A percentile compares a stretch with the other conserved stretches of the same genome.
These are phyloP conservation scores for Trichoderma sp. DNA, from an alignment of 2,329 filamentous ascomycete genomes.

Conservation along the genomic window DNA sequence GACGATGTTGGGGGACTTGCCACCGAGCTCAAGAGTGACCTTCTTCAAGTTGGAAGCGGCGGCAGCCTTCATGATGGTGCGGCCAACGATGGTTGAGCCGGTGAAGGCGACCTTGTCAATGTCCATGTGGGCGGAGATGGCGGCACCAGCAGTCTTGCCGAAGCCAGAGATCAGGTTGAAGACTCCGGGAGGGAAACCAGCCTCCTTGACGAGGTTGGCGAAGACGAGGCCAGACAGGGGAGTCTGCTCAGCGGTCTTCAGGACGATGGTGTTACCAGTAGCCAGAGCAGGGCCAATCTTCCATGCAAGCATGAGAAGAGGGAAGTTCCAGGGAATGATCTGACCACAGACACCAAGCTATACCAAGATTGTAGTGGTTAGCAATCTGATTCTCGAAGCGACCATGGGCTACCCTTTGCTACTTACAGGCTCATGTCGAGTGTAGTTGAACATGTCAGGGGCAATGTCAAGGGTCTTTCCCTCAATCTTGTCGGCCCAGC, in stretches of 20 bases:
- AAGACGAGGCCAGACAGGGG: conserved; percentile 20
- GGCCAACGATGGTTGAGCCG: conserved; percentile 70
- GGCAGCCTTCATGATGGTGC: conserved; percentile 76
- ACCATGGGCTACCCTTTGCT: no score
- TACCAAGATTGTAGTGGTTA: not conserved
- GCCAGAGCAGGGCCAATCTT: conserved; percentile 75
- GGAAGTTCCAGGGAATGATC: conserved; percentile 90
- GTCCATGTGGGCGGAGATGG: conserved; percentile 72
- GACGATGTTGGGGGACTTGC: conserved; percentile 79
- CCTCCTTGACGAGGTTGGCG: conserved; percentile 52
- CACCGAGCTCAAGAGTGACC: conserved; percentile 75
- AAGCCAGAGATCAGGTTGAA: conserved; percentile 76
- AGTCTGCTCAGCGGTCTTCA: conserved; percentile 59
- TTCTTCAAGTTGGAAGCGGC: conserved; percentile 77
- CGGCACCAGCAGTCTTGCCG: conserved; percentile 74
- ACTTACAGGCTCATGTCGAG: conserved; percentile 65
- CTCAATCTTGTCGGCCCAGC: conserved; percentile 88
- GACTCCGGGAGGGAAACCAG: conserved; percentile 74
- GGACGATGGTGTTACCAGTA: conserved; percentile 67
- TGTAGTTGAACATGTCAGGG: conserved; percentile 80
- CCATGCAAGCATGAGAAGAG: conserved; percentile 76
- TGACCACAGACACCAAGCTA: conserved; percentile 74
- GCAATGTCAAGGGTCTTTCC: conserved; percentile 82
- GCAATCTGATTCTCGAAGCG: not conserved
- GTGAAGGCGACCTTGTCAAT: conserved; percentile 83